Conservation (phyloP, 1,139 yeast species). For the Geotrichum klebahnii region DNA sequence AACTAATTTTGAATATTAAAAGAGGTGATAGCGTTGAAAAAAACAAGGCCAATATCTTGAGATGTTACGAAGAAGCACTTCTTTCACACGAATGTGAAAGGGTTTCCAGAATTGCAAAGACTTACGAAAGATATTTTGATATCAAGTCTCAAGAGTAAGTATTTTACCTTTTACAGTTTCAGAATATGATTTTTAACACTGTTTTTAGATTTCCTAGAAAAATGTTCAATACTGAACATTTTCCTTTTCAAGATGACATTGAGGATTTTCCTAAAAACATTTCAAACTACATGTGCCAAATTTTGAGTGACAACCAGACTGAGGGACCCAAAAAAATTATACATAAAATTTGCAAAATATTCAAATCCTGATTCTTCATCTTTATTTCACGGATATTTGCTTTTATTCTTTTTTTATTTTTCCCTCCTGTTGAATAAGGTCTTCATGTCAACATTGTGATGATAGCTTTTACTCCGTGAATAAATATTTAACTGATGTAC, state of each 20-base stretch:
- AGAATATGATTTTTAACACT: neutral
- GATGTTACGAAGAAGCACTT: slow-evolving; percentile 15
- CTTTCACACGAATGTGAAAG: slow-evolving; percentile 10
- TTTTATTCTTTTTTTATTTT: neutral
- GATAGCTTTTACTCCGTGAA: too few relatives aligned
- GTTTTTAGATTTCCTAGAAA: neutral
- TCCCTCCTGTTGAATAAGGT: too few relatives aligned
- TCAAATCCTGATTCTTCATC: neutral
- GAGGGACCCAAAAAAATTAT: neutral
- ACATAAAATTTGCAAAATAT: neutral
- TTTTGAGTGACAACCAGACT: neutral
- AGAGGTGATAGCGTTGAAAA: slow-evolving; percentile 7
- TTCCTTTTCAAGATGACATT: slow-evolving; percentile 7
- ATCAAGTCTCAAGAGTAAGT: slow-evolving; percentile 14
- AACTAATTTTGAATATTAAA: slow-evolving; percentile 11
- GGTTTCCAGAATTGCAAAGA: slow-evolving; percentile 4
- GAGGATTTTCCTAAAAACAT: slow-evolving; percentile 8
- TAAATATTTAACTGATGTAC: too few relatives aligned
- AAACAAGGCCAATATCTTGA: slow-evolving; percentile 7
- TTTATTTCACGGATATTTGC: neutral
- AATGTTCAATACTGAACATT: slow-evolving; percentile 12
- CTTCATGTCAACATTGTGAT: too few relatives aligned
- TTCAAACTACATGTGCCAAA: neutral
- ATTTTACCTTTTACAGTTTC: neutral
- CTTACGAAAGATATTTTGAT: slow-evolving; percentile 14